Evolutionary conservation across 768 basidiomycete species (phyloP), one percentile per base, ranked within the genome.

Genomic region (Leccinum disarticulatum): DNA sequence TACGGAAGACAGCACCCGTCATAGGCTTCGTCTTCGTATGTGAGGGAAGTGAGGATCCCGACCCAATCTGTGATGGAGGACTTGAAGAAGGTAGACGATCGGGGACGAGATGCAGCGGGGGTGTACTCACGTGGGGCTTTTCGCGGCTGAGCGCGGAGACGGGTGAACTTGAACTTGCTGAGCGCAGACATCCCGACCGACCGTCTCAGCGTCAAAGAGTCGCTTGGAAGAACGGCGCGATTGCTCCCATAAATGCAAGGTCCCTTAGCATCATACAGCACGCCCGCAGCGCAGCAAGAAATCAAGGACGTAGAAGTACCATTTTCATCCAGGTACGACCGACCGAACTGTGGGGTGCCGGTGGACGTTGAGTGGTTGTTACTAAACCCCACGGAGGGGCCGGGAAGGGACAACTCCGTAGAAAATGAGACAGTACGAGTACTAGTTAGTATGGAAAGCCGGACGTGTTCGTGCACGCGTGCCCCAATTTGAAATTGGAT

Each of bases 21-120:
- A 66, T 90, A 93, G 11, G 90, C 86, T 68, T 95, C 92, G 57
- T 89, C 89, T 47, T 78, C 80, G 74, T 93, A 88, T 58, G 79
- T 74, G 52, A 78, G 80, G 0, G 86, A 84, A 19, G 95, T 91
- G 48, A 98, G 83, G 64, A 97, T 93, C 70, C 96, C 94, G 49
- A 97, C 83, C 93, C 93, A 96, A 76, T 96, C 91, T 38, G 94
- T 94, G 70, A 96, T 86, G n/a, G 91, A 93, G 2, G 90, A 91
- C 91, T 93, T 55, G 57, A 55, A 66, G 65, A 36, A 36, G 62
- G 27, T 28, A 25, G 55, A 25, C 8, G 60, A 25, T 51, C 52
- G n/a, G 56, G n/a, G 52, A 31, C 31, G 17, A 22, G 57, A 47
- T 38, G 57, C 47, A 22, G 38, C 3, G 11, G 8, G 7, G 1